Conservation (phyloP, 345 rosid genomes). For the Odontarrhena argentea region DNA sequence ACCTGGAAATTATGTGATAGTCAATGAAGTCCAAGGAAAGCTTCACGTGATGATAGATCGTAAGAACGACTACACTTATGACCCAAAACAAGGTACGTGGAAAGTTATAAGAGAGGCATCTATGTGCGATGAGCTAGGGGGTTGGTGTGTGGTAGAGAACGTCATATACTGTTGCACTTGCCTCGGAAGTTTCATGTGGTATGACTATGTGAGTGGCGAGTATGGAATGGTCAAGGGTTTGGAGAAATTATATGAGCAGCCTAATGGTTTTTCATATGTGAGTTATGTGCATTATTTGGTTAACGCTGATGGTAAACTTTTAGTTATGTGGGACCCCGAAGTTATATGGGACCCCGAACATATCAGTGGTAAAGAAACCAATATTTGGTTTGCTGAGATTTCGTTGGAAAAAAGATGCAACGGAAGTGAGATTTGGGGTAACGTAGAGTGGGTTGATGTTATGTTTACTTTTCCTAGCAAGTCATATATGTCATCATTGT, state of each 20-base stretch:
- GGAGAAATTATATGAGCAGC: background rate
- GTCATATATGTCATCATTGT: too few relatives aligned
- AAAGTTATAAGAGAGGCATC: background rate
- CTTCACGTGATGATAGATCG: background rate
- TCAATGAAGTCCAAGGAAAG: background rate
- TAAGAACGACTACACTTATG: background rate
- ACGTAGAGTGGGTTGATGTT: background rate
- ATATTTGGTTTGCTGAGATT: background rate
- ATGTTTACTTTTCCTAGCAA: background rate
- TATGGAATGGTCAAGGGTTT: background rate
- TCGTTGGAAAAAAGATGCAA: background rate
- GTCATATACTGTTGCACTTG: background rate
- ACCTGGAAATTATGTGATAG: background rate
- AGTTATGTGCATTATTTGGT: background rate
- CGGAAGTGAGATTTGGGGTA: constrained; percentile 1
- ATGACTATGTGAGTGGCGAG: background rate
- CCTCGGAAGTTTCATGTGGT: background rate
- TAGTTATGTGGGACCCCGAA: background rate
- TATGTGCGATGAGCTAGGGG: background rate
- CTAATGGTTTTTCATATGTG: background rate
- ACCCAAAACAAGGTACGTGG: background rate
- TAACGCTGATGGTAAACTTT: background rate
- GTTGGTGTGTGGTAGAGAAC: background rate
- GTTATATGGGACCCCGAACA: background rate
- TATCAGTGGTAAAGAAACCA: too few relatives aligned